Percentiles rank a stretch among this genome's conserved stretches.
These are phyloP conservation scores for Kickxella alabastrina DNA, from an alignment of 192 early-diverging fungal species.

Conservation along the genomic window DNA sequence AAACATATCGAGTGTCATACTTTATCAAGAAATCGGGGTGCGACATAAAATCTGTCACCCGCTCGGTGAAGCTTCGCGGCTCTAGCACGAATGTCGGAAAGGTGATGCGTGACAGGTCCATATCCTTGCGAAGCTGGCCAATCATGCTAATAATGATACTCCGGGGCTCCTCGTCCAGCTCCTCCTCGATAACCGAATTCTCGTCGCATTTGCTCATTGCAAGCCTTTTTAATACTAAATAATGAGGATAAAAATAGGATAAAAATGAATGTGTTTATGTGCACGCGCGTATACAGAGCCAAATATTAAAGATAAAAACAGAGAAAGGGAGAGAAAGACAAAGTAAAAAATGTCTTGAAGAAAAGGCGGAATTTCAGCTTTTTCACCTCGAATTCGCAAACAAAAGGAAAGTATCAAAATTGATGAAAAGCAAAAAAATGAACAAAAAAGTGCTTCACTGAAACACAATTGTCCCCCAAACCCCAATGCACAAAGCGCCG, in stretches of 20 bases:
- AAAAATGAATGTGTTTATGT: not conserved
- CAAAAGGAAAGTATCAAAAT: slow-evolving; percentile 1
- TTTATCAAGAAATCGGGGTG: slow-evolving; percentile 77
- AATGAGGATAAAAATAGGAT: slow-evolving; percentile 3
- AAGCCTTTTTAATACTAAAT: not conserved
- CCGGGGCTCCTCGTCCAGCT: slow-evolving; percentile 74
- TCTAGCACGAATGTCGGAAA: slow-evolving; percentile 95
- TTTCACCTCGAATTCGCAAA: too few species aligned
- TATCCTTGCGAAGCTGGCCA: slow-evolving; percentile 79
- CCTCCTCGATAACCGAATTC: slow-evolving; percentile 59
- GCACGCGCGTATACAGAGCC: not conserved
- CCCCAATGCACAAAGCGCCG: too few species aligned
- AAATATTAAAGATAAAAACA: slow-evolving; percentile 3
- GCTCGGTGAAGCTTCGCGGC: slow-evolving; percentile 87
- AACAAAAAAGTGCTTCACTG: too few species aligned
- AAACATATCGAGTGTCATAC: too few species aligned
- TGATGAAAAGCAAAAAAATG: not conserved
- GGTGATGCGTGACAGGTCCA: slow-evolving; percentile 89
- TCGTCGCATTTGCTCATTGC: slow-evolving; percentile 39
- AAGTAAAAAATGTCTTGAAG: not conserved
- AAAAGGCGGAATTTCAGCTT: too few species aligned
- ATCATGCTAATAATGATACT: slow-evolving; percentile 87
- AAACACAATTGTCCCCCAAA: too few species aligned
- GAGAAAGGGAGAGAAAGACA: not conserved
- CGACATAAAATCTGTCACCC: slow-evolving; percentile 94